Percentiles rank a stretch among this genome's conserved stretches.
phyloP scores from a whole-genome alignment of 1,139 yeast species.

The Lizanozyma gosingica region DNA sequence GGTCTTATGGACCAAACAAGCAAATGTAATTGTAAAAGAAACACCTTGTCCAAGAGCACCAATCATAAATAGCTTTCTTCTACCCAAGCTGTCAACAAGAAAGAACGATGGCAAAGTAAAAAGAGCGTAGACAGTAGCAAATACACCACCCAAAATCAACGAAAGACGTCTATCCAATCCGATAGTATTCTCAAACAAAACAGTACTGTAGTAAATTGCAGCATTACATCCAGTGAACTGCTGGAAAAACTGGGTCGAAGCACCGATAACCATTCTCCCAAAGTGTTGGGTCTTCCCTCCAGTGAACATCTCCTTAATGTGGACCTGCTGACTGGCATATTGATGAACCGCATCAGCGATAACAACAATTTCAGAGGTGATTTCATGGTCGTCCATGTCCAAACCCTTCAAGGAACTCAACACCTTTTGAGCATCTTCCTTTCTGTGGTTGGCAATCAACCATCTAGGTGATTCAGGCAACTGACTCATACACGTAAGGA shows the following conservation, averaged over 20 bases:
- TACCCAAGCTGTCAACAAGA: constrained; percentile 55
- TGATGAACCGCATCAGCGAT: constrained; percentile 35
- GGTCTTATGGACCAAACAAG: constrained; percentile 29
- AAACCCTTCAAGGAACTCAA: constrained; percentile 15
- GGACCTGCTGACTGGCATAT: constrained; percentile 27
- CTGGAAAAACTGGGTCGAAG: constrained; percentile 57
- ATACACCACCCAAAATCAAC: constrained; percentile 55
- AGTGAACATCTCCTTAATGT: constrained; percentile 43
- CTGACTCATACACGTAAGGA: constrained; percentile 8
- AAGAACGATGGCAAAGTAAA: constrained; percentile 58
- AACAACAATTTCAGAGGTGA: constrained; percentile 34
- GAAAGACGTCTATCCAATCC: constrained; percentile 42
- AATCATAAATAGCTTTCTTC: constrained; percentile 49
- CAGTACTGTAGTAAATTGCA: constrained; percentile 60
- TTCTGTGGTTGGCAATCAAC: constrained; percentile 39
- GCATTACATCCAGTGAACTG: constrained; percentile 62
- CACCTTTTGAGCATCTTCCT: constrained; percentile 38
- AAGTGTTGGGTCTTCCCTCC: constrained; percentile 52
- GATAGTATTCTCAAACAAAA: constrained; percentile 48
- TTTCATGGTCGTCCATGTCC: constrained; percentile 32
- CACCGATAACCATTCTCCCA: constrained; percentile 50
- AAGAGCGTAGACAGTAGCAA: constrained; percentile 52
- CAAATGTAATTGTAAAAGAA: constrained; percentile 32
- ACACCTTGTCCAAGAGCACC: constrained; percentile 43
- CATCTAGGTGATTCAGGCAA: constrained; percentile 18